phyloP scores from a whole-genome alignment of 2,329 filamentous ascomycete genomes.

The Fusarium sp. region DNA sequence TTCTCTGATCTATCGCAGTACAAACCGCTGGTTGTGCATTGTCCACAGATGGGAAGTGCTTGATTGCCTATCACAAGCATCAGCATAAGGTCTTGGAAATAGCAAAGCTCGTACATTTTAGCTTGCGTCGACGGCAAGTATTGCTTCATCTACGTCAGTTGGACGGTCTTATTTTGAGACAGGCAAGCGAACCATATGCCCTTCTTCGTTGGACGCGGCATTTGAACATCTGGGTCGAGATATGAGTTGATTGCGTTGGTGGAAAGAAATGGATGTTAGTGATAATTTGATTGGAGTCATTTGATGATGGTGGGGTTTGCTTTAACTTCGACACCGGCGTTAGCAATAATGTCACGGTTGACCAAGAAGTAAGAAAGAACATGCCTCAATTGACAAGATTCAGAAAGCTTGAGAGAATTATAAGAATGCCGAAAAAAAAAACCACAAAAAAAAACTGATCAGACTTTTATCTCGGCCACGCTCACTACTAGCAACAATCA shows the following conservation, averaged over 20 bases:
- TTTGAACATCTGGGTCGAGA: background rate
- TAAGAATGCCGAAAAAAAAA: background rate
- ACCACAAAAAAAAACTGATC: too few species aligned
- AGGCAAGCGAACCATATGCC: slow-evolving; percentile 27
- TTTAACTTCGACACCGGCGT: background rate
- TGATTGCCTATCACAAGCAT: slow-evolving; percentile 48
- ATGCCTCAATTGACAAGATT: background rate
- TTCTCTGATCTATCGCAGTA: slow-evolving; percentile 52
- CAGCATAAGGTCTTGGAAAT: background rate
- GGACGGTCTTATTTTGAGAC: rapidly evolving
- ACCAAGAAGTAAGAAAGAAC: too few species aligned
- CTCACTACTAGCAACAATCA: too few species aligned
- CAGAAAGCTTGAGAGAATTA: too few species aligned
- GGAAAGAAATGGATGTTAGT: background rate
- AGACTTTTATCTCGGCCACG: background rate
- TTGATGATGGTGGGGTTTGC: background rate
- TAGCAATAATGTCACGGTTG: too few species aligned
- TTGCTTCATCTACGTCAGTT: slow-evolving; percentile 44
- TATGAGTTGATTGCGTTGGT: background rate
- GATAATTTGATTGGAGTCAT: background rate
- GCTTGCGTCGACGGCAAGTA: slow-evolving; percentile 54
- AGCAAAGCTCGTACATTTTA: slow-evolving; percentile 48
- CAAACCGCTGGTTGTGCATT: slow-evolving; percentile 48
- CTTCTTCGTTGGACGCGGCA: slow-evolving; percentile 44
- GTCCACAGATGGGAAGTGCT: slow-evolving; percentile 49